Evolutionary conservation across 345 rosid species (phyloP).

Genomic region (Acer saccharum): DNA sequence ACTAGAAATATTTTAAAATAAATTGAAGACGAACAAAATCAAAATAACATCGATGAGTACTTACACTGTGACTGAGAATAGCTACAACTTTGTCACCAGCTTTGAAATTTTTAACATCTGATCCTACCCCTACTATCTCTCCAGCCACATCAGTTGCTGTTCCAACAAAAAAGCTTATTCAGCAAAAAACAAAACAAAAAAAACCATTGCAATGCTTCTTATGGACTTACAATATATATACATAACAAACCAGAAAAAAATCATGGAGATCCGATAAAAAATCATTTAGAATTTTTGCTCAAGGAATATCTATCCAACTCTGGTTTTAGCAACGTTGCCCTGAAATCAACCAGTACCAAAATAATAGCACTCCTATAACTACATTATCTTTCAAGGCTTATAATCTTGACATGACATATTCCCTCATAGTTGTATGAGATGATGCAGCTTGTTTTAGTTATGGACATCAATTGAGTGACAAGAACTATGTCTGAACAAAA

Average conservation of each 20-base stretch:
- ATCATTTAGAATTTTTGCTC: not conserved
- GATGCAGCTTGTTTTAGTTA: not conserved
- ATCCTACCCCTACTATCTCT: slow-evolving; percentile 71
- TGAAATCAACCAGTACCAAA: not conserved
- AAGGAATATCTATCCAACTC: not conserved
- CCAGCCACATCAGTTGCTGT: slow-evolving; percentile 82
- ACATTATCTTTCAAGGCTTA: not conserved
- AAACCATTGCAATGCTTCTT: not conserved
- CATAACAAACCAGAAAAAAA: not conserved
- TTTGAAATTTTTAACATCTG: slow-evolving; percentile 56
- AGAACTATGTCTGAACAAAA: not conserved
- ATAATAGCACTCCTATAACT: not conserved
- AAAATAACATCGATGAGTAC: slow-evolving; percentile 15
- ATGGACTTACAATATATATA: not conserved
- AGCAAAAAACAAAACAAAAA: slow-evolving; percentile 1
- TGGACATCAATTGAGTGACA: not conserved
- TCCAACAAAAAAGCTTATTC: slow-evolving; percentile 22
- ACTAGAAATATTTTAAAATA: not conserved
- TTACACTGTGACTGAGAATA: slow-evolving; percentile 45
- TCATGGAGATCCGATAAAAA: not conserved
- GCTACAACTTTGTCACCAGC: slow-evolving; percentile 85
- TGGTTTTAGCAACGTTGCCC: not conserved
- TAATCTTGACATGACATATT: not conserved
- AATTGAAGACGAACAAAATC: not conserved
- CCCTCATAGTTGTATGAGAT: not conserved